phyloP scores from a whole-genome alignment of 176 grass and related monocot genomes.

The Hsuehochloa calcarea region DNA sequence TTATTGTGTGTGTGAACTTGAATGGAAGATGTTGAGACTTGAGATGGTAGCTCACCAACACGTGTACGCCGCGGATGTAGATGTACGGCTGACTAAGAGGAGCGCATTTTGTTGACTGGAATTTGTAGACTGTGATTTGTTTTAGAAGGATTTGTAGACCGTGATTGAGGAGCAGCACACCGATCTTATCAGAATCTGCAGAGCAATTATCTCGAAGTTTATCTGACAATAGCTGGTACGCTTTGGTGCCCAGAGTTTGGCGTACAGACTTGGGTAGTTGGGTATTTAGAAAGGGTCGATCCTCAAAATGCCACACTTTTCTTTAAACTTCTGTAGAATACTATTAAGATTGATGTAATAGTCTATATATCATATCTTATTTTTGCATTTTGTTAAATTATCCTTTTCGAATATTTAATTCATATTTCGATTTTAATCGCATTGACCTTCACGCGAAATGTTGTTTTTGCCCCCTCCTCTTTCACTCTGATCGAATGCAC shows the following conservation, averaged over 20 bases:
- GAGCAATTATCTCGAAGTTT: background rate
- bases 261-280: background rate
- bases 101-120: background rate
- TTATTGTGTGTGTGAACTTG: background rate
- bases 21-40: background rate
- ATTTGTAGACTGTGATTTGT: background rate
- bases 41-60: background rate
- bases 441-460: too few species aligned
- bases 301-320: too few species aligned
- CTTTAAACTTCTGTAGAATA: too few species aligned
- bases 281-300: background rate
- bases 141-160: background rate
- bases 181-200: slow-evolving; percentile 21
- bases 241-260: background rate
- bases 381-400: too few species aligned
- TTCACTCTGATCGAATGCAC: too few species aligned
- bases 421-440: too few species aligned
- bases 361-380: too few species aligned
- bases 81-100: background rate
- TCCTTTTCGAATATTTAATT: too few species aligned
- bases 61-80: background rate
- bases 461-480: too few species aligned
- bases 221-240: background rate
- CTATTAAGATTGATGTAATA: too few species aligned
- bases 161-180: background rate